phyloP scores from a whole-genome alignment of 1,139 yeast genomes.

The Geotrichum phurueaensis region DNA sequence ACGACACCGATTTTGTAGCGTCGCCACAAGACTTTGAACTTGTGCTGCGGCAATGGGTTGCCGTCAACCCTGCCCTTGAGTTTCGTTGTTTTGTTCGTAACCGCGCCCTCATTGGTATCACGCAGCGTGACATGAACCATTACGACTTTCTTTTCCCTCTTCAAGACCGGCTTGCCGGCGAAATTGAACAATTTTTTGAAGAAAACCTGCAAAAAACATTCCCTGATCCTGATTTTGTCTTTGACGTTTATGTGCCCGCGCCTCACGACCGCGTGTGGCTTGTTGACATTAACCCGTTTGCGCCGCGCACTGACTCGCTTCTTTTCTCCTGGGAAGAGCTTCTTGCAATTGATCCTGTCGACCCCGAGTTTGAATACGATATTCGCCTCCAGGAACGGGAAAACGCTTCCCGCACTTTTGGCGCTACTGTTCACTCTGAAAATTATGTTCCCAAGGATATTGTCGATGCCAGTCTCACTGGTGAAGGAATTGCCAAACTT shows the following conservation, averaged over 20 bases:
- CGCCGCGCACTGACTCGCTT: constrained; percentile 67
- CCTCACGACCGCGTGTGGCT: constrained; percentile 62
- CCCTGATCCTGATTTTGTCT: constrained; percentile 53
- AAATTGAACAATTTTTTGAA: constrained; percentile 53
- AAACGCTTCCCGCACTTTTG: constrained; percentile 56
- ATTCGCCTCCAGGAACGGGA: constrained; percentile 67
- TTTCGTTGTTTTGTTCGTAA: constrained; percentile 76
- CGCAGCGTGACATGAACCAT: constrained; percentile 81
- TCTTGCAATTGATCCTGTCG: constrained; percentile 32
- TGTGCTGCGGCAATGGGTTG: constrained; percentile 74
- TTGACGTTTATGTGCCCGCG: constrained; percentile 77
- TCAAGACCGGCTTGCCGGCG: constrained; percentile 42
- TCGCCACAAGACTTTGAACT: constrained; percentile 46
- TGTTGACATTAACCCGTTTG: constrained; percentile 81
- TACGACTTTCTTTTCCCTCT: constrained; percentile 59
- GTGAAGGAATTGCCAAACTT: constrained; percentile 29
- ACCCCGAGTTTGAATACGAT: constrained; percentile 40
- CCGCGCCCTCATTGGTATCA: constrained; percentile 57
- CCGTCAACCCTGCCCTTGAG: constrained; percentile 81
- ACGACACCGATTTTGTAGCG: background rate
- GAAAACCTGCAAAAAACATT: constrained; percentile 46
- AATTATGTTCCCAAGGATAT: constrained; percentile 89
- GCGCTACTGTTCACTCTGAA: constrained; percentile 76
- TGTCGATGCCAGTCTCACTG: constrained; percentile 72
- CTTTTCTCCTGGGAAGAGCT: constrained; percentile 84